These are phyloP conservation scores for Phanerodontia chrysosporium DNA, from an alignment of 768 basidiomycete genomes.

Conservation along the genomic window DNA sequence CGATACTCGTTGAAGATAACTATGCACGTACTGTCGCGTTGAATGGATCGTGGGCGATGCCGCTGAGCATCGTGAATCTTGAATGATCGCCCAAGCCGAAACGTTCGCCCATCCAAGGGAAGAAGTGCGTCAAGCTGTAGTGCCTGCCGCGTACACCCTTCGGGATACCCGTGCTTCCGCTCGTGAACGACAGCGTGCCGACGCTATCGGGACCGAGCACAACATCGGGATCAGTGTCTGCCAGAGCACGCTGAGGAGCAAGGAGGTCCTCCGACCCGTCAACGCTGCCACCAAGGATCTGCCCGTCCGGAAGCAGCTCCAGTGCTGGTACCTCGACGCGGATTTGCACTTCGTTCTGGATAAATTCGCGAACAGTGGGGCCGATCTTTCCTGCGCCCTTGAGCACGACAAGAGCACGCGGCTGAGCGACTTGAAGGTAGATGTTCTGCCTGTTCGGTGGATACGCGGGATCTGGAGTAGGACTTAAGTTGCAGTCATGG, in stretches of 20 bases:
- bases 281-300: slow-evolving; percentile 59
- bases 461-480: slow-evolving; percentile 82
- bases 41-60: slow-evolving; percentile 99
- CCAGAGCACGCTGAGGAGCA: slow-evolving; percentile 44
- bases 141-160: slow-evolving; percentile 97
- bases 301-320: slow-evolving; percentile 61
- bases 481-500: slow-evolving; percentile 22
- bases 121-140: slow-evolving; percentile 96
- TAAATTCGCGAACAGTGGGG: slow-evolving; percentile 79
- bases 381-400: slow-evolving; percentile 83
- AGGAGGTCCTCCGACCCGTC: slow-evolving; percentile 55
- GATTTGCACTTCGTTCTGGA: slow-evolving; percentile 73
- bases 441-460: slow-evolving; percentile 89
- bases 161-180: slow-evolving; percentile 95
- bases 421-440: slow-evolving; percentile 90
- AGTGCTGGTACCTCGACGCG: slow-evolving; percentile 90
- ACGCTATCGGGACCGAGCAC: slow-evolving; percentile 91
- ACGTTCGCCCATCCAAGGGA: slow-evolving; percentile 96
- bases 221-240: slow-evolving; percentile 73
- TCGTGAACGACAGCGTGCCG: slow-evolving; percentile 94
- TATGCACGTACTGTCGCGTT: slow-evolving; percentile 80
- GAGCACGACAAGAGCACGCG: slow-evolving; percentile 86
- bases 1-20: no score
- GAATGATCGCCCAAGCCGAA: slow-evolving; percentile 73
- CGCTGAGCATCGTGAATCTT: slow-evolving; percentile 97